Evolutionary conservation across 2,329 filamentous ascomycete genomes (phyloP), one percentile per base, ranked within the genome.

Genomic region (Diaporthe sp.): DNA sequence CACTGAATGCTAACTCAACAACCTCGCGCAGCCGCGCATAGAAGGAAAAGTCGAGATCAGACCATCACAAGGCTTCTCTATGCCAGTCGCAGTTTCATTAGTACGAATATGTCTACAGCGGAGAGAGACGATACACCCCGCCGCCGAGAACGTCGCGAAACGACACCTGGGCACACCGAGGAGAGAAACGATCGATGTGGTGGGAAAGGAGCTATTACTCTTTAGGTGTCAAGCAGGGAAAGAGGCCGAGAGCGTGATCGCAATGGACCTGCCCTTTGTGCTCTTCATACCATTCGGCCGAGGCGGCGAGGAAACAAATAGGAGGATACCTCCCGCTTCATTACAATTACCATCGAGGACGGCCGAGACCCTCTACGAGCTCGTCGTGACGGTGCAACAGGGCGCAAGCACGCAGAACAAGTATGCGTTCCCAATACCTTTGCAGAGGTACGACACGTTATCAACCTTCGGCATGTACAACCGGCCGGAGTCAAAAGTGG

Each of bases 381-480:
- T 99, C 77, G 95, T 98, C 74, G 97, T 99, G 70, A 98, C 94
- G 70, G 94, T 99, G 31, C 96, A 98, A 82, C 96, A 98, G 84
- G 95, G 96, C 4, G 93, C 94, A 79, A 92, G 92, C 80, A 92
- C 94, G 77, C 95, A 98, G 85, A 95, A 94, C 85, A 97, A 97
- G 85, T 97, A 97, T 84, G 88, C 92, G 6, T 98, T 98, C 79
- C 95, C 97, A 1, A 94, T 98, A 53, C 96, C 96, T 1, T 91
- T 99, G 79, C 92, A 95, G 79, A 91, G 97, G 82, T 99, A 98
- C 86, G 97, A 99, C 84, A 99, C 96, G 1, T 88, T 99, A 67
- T 98, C 96, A 57, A 98, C 97, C 1, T 99, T 99, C 86, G 97
- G 97, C 85, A 98, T 98, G 97, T 99, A 98, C 88, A 98, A 98